A percentile compares a stretch with the other conserved stretches of the same genome.
These are phyloP conservation scores for Geotrichum citri-aurantii DNA, from an alignment of 1,139 yeast genomes.

Conservation along the genomic window DNA sequence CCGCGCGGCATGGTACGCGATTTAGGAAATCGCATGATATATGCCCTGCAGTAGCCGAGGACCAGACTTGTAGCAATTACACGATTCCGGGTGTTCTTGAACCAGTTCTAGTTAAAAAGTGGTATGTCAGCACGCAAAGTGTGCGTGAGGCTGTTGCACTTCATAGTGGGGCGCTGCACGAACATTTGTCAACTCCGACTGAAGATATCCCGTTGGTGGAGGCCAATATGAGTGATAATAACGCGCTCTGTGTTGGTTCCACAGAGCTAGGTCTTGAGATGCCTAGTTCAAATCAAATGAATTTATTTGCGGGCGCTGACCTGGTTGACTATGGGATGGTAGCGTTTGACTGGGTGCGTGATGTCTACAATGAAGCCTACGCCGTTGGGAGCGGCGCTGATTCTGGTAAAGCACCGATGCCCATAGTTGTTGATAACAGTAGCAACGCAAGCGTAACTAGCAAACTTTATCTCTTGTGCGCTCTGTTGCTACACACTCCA, in stretches of 20 bases:
- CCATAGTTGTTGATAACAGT: not conserved
- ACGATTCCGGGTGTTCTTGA: constrained; percentile 12
- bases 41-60: too few relatives aligned
- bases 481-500: not conserved
- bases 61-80: not conserved
- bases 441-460: not conserved
- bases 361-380: not conserved
- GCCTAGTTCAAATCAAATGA: not conserved
- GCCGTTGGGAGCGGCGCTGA: not conserved
- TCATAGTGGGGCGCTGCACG: not conserved
- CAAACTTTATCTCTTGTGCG: not conserved
- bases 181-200: not conserved
- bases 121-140: constrained; percentile 1
- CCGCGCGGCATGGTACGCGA: not conserved
- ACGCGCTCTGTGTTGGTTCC: not conserved
- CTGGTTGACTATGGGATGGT: not conserved
- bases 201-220: not conserved
- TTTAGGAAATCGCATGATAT: not conserved
- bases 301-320: not conserved
- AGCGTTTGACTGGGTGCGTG: not conserved
- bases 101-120: constrained; percentile 6
- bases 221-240: not conserved
- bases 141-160: not conserved
- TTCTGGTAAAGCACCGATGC: not conserved
- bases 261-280: not conserved